These are phyloP conservation scores for Dichotomopilus funicola DNA, from an alignment of 2,329 filamentous ascomycete genomes.

Conservation along the genomic window DNA sequence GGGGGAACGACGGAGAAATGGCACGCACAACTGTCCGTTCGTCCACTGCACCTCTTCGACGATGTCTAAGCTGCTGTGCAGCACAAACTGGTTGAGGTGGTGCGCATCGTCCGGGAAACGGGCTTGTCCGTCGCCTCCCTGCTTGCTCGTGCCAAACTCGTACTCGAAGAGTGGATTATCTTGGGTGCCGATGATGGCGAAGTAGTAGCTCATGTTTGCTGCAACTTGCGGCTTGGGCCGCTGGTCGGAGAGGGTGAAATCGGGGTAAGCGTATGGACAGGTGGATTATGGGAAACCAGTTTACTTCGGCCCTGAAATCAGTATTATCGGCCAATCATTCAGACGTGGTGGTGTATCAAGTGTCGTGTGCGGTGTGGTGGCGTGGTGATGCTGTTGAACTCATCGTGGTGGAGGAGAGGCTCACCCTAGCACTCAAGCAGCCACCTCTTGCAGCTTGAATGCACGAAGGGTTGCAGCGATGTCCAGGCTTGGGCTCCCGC, in stretches of 20 bases:
- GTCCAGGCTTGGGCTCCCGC: conserved; percentile 11
- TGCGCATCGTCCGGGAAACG: conserved; percentile 83
- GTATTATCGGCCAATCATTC: conserved; percentile 27
- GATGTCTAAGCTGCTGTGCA: conserved; percentile 88
- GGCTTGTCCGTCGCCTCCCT: conserved; percentile 85
- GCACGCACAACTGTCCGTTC: conserved; percentile 67
- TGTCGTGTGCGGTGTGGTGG: neutral
- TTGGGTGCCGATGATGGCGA: conserved; percentile 89
- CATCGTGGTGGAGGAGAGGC: neutral
- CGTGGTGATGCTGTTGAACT: neutral
- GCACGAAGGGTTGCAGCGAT: conserved; percentile 13
- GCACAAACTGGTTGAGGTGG: conserved; percentile 95
- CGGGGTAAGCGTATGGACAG: no score
- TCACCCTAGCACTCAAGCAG: neutral
- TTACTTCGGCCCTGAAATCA: no score
- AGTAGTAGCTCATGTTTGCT: conserved; percentile 85
- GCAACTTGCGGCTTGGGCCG: no score
- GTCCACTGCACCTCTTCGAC: conserved; percentile 96
- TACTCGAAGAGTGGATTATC: conserved; percentile 96
- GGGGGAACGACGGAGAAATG: neutral
- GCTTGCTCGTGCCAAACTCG: conserved; percentile 94
- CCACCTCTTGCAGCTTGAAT: conserved; percentile 1
- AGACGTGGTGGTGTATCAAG: neutral
- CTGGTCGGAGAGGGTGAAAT: neutral
- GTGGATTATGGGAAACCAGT: no score